Evolutionary conservation across 2,329 filamentous ascomycete species (phyloP), one percentile per base, ranked within the genome.

Genomic region (Colletotrichum scovillei): DNA sequence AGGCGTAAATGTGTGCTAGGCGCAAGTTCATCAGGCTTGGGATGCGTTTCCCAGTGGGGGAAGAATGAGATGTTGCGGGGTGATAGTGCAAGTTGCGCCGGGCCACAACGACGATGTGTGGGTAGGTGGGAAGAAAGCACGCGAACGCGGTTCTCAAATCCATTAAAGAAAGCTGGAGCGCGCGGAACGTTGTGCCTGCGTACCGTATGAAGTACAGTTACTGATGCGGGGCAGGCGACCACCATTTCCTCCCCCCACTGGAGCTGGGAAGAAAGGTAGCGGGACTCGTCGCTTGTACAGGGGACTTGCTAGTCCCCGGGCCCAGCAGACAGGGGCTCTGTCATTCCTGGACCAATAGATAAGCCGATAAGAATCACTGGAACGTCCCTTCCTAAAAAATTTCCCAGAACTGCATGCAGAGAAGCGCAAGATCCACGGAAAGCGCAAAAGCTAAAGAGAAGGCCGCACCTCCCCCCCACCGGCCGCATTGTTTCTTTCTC

Each of bases 401-500:
- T 72, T 68, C 63, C 68, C 60, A 72, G 63, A 62, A 55, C 46
- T 67, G 72, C 72, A 68, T 72, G 67, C 57, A 72, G 69, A 24
- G 63, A 63, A 53, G 30, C 67, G 63, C 67, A 67, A 66, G 38
- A 63, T 42, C 68, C 53, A 49, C 42, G 16, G 42, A 22, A 53
- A 63, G 69, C 69, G 72, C 72, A 72, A 67, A 55, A 68, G 63
- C 68, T 62, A 71, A 62, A 73, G 67, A 67, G 63, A 60, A 32
- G 69, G n/a, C 35, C 26, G 53, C 59, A 58, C 53, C 58, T 46
- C 38, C 22, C 55, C 64, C 32, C 59, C 35, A 42, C 71, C 57
- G 59, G 32, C 66, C 57, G 35, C 65, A 62, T 38, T 9, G 30
- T 19, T 57, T 52, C 46, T 38, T 55, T 22, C 63, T 30, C 22